Evolutionary conservation across 306 rosid genomes (phyloP), one percentile per base, ranked within the genome.

Genomic region (Pueraria montana): DNA sequence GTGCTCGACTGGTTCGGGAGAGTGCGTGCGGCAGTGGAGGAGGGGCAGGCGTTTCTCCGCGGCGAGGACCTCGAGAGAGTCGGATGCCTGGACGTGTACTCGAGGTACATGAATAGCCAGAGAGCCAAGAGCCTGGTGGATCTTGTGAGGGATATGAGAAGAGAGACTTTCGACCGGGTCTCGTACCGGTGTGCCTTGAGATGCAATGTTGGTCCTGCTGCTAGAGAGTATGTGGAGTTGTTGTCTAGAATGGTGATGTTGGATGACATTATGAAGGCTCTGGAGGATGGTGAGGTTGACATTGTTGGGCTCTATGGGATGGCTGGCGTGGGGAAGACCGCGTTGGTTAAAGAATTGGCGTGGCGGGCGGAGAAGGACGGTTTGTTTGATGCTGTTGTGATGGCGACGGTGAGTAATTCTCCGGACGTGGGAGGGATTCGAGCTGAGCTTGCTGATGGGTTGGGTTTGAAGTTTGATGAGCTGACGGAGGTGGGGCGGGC

Each of bases 251-350:
- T 72, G 1, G 4, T 11, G 14, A 10, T 82, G 17, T 8, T 77
- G 76, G 72, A 55, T 17, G 87, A 62, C 1, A 55, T 86, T 11
- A 30, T 83, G 42, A 1, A 43, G 9, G 77, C 8, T 5, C 32
- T 83, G 5, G 64, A 83, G 71, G 73, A 80, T 68, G 68, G 4
- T 12, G 8, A 8, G 76, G 45, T 62, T 38, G 43, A 69, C 23
- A 23, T 66, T 74, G 49, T 86, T 70, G 87, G 87, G 0, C 13
- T 86, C 11, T 49, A 79, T 40, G 89, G 89, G n/a, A 68, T 78
- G 78, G 87, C 80, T 11, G 87, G 89, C 4, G 61, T 83, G 1
- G 87, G 89, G 0, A 86, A 83, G 23, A 80, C 83, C 30, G 76
- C 87, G 20, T 38, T 86, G 67, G 83, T 79, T 65, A 83, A 69